These are phyloP conservation scores for Sabuloglossum arenarium DNA, from an alignment of 495 filamentous ascomycete genomes.

Conservation along the genomic window DNA sequence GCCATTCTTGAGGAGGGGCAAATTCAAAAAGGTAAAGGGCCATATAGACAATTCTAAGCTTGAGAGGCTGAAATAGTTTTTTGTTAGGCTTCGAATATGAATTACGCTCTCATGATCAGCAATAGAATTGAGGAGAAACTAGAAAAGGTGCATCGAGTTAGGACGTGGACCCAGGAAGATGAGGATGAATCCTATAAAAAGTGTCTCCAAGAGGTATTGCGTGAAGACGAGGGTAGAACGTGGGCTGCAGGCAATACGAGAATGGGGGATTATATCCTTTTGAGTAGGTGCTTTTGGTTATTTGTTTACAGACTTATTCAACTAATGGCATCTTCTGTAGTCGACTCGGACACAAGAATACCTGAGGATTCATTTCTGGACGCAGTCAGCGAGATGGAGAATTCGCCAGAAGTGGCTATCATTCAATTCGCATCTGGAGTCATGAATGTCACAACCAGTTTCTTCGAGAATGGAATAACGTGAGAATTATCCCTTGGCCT, in stretches of 20 bases:
- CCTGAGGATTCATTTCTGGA: constrained; percentile 51
- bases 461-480: constrained; percentile 24
- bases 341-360: constrained; percentile 66
- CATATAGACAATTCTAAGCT: not conserved
- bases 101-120: constrained; percentile 38
- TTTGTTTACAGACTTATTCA: not conserved
- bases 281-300: constrained; percentile 13
- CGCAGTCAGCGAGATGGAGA: constrained; percentile 62
- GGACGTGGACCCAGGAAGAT: constrained; percentile 28
- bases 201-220: constrained; percentile 29
- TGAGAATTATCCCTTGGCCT: not conserved
- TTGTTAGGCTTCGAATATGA: constrained; percentile 41
- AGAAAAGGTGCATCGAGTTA: constrained; percentile 16
- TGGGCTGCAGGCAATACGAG: constrained; percentile 69
- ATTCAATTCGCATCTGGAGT: constrained; percentile 66
- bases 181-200: constrained; percentile 28
- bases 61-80: not conserved
- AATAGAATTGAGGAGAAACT: constrained; percentile 40
- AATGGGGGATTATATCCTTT: constrained; percentile 58
- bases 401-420: constrained; percentile 58
- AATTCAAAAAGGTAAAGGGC: constrained; percentile 37
- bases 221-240: constrained; percentile 41
- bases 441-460: constrained; percentile 58
- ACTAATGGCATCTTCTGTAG: constrained; percentile 6
- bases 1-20: constrained; percentile 34